Evolutionary conservation across 257 asterid species (phyloP).

Genomic region (Buddleja alternifolia): DNA sequence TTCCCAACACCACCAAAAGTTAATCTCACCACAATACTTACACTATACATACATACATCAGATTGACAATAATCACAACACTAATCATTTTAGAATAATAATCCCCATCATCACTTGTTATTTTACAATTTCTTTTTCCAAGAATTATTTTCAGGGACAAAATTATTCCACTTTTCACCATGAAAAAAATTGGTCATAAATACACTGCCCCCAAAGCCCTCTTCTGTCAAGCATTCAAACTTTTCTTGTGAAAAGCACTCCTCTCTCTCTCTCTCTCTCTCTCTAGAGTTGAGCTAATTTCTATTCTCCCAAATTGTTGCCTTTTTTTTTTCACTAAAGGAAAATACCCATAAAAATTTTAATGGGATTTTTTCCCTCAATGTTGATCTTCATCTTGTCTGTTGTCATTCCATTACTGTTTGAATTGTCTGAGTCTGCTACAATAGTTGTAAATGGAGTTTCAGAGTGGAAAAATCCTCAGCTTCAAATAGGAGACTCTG

Average conservation of each 20-base stretch:
- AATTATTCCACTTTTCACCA: constrained; percentile 53
- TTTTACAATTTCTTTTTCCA: constrained; percentile 18
- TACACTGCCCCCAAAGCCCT: constrained; percentile 44
- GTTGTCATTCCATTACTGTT: constrained; percentile 34
- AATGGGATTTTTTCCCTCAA: constrained; percentile 36
- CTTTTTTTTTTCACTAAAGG: constrained; percentile 23
- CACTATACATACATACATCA: too few species aligned
- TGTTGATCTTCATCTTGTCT: constrained; percentile 38
- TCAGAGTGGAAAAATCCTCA: constrained; percentile 76
- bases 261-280: constrained; percentile 41
- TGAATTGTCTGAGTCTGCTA: constrained; percentile 51
- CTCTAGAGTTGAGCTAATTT: not conserved
- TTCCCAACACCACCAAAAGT: constrained; percentile 39
- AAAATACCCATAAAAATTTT: not conserved
- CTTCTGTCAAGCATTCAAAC: constrained; percentile 41
- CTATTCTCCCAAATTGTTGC: not conserved
- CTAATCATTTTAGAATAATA: constrained; percentile 83
- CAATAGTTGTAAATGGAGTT: constrained; percentile 78
- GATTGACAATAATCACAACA: constrained; percentile 21
- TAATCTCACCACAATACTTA: constrained; percentile 22
- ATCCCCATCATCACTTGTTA: constrained; percentile 65
- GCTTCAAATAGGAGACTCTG: constrained; percentile 75
- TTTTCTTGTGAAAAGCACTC: constrained; percentile 48
- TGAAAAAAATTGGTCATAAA: constrained; percentile 30
- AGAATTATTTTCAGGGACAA: constrained; percentile 36